Evolutionary conservation across 371 early-diverging fungal genomes (phyloP).

Genomic region (Syncephalastrum monosporum): DNA sequence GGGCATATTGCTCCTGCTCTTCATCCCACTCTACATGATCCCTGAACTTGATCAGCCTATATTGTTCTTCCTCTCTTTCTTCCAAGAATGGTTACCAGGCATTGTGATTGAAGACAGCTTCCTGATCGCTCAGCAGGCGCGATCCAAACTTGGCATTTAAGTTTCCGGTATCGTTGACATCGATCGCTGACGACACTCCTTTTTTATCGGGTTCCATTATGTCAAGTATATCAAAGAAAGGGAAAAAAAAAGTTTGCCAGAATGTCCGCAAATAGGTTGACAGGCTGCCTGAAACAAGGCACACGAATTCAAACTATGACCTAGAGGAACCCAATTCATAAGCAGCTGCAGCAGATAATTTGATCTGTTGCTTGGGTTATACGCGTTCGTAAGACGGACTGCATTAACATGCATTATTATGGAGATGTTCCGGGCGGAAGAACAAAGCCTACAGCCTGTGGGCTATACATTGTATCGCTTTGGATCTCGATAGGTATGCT

Average conservation of each 20-base stretch:
- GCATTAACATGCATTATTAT: too few relatives aligned
- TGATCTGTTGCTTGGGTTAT: too few relatives aligned
- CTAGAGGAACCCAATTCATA: too few relatives aligned
- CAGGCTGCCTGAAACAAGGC: background rate
- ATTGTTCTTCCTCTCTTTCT: background rate
- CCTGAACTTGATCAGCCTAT: constrained; percentile 36
- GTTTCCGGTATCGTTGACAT: constrained; percentile 16
- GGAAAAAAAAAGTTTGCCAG: background rate
- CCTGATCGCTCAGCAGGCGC: constrained; percentile 56
- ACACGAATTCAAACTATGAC: background rate
- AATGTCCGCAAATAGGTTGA: background rate
- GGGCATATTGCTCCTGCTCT: constrained; percentile 64
- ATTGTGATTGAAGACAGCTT: constrained; percentile 72
- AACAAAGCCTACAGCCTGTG: too few relatives aligned
- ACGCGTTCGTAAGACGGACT: too few relatives aligned
- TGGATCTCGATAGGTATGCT: too few relatives aligned
- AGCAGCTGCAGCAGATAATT: too few relatives aligned
- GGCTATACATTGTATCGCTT: too few relatives aligned
- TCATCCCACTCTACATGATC: constrained; percentile 83
- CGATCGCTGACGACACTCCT: constrained; percentile 36
- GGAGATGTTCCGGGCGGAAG: too few relatives aligned
- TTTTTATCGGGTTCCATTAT: constrained; percentile 24
- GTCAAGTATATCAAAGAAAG: background rate
- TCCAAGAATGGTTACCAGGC: constrained; percentile 63
- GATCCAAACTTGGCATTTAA: constrained; percentile 58